A percentile compares a stretch with the other conserved stretches of the same genome.
These are phyloP conservation scores for Calonectria hongkongensis DNA, from an alignment of 2,329 filamentous ascomycete species.

Conservation along the genomic window DNA sequence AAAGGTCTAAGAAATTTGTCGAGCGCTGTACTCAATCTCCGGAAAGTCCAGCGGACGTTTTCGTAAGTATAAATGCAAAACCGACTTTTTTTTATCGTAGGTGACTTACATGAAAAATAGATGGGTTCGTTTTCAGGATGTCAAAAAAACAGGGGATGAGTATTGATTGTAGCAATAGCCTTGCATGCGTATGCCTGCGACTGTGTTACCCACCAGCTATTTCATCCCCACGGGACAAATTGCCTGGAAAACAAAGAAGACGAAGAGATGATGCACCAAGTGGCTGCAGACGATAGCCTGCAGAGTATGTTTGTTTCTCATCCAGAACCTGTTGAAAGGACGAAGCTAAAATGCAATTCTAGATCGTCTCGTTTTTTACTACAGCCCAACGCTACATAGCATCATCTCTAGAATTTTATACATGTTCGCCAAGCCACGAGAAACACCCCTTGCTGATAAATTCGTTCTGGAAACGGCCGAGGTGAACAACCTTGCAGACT, in stretches of 20 bases:
- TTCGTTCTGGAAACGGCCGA: conserved; percentile 74
- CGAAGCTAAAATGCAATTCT: conserved; percentile 37
- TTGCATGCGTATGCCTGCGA: conserved; percentile 82
- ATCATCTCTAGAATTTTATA: conserved; percentile 67
- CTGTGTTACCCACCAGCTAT: conserved; percentile 81
- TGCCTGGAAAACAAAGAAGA: conserved; percentile 74
- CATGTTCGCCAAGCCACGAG: conserved; percentile 71
- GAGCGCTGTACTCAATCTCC: conserved; percentile 68
- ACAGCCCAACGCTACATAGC: conserved; percentile 71
- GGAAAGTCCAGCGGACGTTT: conserved; percentile 73
- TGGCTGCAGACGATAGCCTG: conserved; percentile 80
- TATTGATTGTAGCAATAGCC: conserved; percentile 52
- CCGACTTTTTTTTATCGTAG: no score
- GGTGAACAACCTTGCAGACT: conserved; percentile 67
- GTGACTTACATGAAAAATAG: conserved; percentile 48
- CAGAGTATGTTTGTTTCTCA: conserved; percentile 71
- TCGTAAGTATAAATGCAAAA: conserved; percentile 65
- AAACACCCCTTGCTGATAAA: conserved; percentile 75
- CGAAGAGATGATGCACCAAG: conserved; percentile 80
- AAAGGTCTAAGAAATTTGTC: conserved; percentile 74
- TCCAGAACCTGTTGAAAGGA: neutral
- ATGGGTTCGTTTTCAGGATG: conserved; percentile 54
- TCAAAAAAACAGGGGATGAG: neutral
- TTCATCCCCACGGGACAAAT: conserved; percentile 78
- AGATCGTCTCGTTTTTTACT: conserved; percentile 77